A percentile compares a stretch with the other conserved stretches of the same genome.
Conservation (phyloP, 805 yeast genomes). For the Kluyveromyces dobzhanskii region DNA sequence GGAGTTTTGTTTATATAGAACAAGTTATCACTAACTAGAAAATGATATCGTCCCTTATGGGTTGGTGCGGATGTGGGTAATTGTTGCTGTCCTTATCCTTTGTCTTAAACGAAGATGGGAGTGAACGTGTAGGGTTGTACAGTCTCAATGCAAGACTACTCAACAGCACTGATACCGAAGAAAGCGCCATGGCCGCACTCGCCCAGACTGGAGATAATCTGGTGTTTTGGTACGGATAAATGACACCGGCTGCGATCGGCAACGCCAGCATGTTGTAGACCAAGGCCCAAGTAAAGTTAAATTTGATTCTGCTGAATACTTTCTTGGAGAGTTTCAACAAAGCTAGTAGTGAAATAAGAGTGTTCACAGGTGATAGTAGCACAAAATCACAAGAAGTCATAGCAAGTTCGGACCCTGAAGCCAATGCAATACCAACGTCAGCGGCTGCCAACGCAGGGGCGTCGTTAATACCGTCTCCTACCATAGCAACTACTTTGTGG, state of each 20-base stretch:
- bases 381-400: constrained; percentile 69
- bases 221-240: constrained; percentile 47
- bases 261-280: constrained; percentile 48
- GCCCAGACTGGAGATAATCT: constrained; percentile 58
- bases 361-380: constrained; percentile 44
- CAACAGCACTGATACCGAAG: constrained; percentile 48
- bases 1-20: too few relatives aligned
- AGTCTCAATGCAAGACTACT: constrained; percentile 46
- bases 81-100: too few relatives aligned
- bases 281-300: constrained; percentile 54
- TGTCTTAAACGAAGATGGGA: background rate
- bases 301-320: constrained; percentile 45
- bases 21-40: too few relatives aligned
- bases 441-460: constrained; percentile 73
- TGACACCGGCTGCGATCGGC: constrained; percentile 62
- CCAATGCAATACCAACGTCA: constrained; percentile 70
- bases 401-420: constrained; percentile 71
- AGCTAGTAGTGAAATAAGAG: constrained; percentile 44
- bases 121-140: constrained; percentile 32
- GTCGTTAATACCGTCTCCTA: constrained; percentile 79
- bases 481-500: constrained; percentile 49
- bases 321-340: constrained; percentile 43
- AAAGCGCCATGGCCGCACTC: constrained; percentile 57
- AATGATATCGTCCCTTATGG: too few relatives aligned
- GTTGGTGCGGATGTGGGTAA: too few relatives aligned